Conservation (phyloP, 441 rosid genomes). For the Brassica hybrid region DNA sequence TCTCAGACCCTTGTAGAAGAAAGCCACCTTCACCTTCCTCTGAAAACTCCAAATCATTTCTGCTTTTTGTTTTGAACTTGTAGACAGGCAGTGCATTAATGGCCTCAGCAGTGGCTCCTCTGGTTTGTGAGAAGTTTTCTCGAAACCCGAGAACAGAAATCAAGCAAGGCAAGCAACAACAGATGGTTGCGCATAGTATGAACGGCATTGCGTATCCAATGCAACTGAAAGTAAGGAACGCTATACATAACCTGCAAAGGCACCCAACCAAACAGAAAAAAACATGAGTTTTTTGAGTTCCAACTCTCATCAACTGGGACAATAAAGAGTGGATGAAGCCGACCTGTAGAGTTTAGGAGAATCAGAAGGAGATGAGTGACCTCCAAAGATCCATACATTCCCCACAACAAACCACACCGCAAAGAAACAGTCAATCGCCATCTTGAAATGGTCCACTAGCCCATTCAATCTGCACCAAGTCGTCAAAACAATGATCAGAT, state of each 20-base stretch:
- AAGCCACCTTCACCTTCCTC: conserved; percentile 63
- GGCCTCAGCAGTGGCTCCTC: conserved; percentile 68
- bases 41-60: conserved; percentile 49
- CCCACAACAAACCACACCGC: conserved; percentile 88
- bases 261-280: conserved; percentile 24
- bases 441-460: conserved; percentile 74
- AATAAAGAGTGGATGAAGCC: background rate
- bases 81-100: conserved; percentile 75
- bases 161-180: conserved; percentile 85
- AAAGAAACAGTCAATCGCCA: conserved; percentile 78
- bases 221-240: conserved; percentile 80
- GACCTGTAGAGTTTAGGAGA: conserved; percentile 84
- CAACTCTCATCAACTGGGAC: background rate
- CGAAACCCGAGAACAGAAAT: conserved; percentile 72
- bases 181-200: conserved; percentile 76
- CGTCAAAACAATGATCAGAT: too few species aligned
- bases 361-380: conserved; percentile 65
- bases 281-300: conserved; percentile 14
- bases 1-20: conserved; percentile 64
- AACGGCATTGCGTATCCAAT: conserved; percentile 87
- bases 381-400: conserved; percentile 83
- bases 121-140: conserved; percentile 68
- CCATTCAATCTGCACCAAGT: conserved; percentile 72
- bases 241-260: conserved; percentile 76
- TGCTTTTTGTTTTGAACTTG: conserved; percentile 58